Percentiles rank a stretch among this genome's conserved stretches.
These are phyloP conservation scores for Moesziomyces antarcticus DNA, from an alignment of 1,284 basidiomycete genomes.

Conservation along the genomic window DNA sequence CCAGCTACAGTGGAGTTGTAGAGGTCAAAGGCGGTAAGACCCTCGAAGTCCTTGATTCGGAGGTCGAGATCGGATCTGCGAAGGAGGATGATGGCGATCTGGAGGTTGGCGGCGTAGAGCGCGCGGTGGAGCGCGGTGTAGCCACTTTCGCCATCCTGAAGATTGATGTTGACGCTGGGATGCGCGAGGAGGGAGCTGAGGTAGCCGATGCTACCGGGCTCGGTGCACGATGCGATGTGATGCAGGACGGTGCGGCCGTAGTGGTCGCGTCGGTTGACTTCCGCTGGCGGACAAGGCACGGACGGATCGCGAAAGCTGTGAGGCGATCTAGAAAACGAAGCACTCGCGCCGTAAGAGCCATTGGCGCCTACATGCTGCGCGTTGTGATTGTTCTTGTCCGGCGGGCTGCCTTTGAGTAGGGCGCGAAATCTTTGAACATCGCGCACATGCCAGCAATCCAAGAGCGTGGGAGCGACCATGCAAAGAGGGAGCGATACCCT, in stretches of 20 bases:
- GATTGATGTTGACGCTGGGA: slow-evolving; percentile 82
- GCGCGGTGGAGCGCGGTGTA: slow-evolving; percentile 95
- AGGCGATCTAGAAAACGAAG: slow-evolving; percentile 36
- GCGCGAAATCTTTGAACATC: slow-evolving; percentile 61
- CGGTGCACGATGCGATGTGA: slow-evolving; percentile 76
- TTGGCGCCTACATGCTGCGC: slow-evolving; percentile 13
- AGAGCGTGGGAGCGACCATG: slow-evolving; percentile 57
- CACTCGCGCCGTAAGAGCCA: slow-evolving; percentile 13
- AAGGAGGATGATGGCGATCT: slow-evolving; percentile 80
- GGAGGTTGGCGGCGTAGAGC: slow-evolving; percentile 85
- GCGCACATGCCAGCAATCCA: slow-evolving; percentile 65
- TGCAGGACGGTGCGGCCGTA: slow-evolving; percentile 86
- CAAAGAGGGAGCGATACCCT: slow-evolving; percentile 46
- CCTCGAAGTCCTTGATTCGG: slow-evolving; percentile 84
- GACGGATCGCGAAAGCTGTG: slow-evolving; percentile 35
- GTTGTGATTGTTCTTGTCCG: slow-evolving; percentile 34
- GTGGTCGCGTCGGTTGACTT: slow-evolving; percentile 80
- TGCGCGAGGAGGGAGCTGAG: slow-evolving; percentile 82
- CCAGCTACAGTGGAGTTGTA: slow-evolving; percentile 75
- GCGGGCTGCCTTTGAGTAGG: slow-evolving; percentile 55
- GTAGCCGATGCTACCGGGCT: slow-evolving; percentile 78
- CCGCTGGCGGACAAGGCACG: slow-evolving; percentile 67
- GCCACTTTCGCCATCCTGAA: slow-evolving; percentile 74
- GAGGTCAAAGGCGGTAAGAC: slow-evolving; percentile 90
- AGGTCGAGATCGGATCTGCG: slow-evolving; percentile 80